Evolutionary conservation across 148 eudicot genomes (phyloP), one percentile per base, ranked within the genome.

Genomic region (Rhododendron ovatum): DNA sequence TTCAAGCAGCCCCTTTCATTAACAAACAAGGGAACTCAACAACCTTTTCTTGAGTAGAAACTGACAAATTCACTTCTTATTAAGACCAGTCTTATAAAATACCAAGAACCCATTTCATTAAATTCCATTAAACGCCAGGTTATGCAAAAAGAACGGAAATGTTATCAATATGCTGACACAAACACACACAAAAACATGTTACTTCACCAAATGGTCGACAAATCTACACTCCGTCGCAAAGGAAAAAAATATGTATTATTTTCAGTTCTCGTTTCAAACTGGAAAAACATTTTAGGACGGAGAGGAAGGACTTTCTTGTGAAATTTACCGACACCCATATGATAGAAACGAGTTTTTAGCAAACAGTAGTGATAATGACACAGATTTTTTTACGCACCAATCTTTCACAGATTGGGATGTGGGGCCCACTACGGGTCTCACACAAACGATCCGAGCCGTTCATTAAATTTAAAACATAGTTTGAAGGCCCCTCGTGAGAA

Each of bases 1-100:
- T 77, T 78, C 81, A 78, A 24, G 48, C 24, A n/a, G 61, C 67
- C 82, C 79, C 88, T 82, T 76, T 59, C 82, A 77, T 74, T 26
- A 11, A 47, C 22, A 79, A 79, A n/a, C 59, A 47, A n/a, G 20
- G 57, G 18, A 48, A 45, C 26, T 13, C 9, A 47, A 47, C 37
- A 47, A 47, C 82, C 39, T 79, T 79, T 79, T 79, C 59, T 47
- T n/a, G 10, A 47, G 35, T 47, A 26, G 48, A 48, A 79, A 47
- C 35, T 47, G 82, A 41, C 30, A 47, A 79, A 47, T 50, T 10
- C 28, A 55, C 61, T 55, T 10, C 2, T 5, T 78, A 78, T 41
- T 78, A 78, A 78, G 14, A 78, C 47, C 55, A 78, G 33, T 11
- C 51, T 78, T 78, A 24, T 11, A 77, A 77, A 77, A 51, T 51